A percentile compares a stretch with the other conserved stretches of the same genome.
Conservation (phyloP, 2,329 filamentous ascomycete genomes). For the Diplodia sapinea region DNA sequence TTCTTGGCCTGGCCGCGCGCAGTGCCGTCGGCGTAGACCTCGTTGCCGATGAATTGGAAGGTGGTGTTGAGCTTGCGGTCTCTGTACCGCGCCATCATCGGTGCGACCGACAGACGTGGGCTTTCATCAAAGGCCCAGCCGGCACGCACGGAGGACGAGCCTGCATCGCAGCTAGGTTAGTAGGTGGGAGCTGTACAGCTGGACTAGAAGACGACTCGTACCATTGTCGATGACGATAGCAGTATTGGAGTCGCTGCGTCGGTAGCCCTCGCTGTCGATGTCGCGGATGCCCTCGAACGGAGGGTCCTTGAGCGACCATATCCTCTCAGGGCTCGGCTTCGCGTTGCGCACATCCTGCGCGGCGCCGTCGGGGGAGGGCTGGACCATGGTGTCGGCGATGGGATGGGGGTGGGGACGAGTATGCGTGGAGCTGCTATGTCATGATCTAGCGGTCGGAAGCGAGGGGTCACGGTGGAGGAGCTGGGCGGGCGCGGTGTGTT, state of each 20-base stretch:
- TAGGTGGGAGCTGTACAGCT: not conserved
- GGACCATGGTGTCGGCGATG: slow-evolving; percentile 41
- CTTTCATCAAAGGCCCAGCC: slow-evolving; percentile 91
- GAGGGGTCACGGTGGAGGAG: slow-evolving; percentile 3
- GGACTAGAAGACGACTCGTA: slow-evolving; percentile 47
- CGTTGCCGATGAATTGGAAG: slow-evolving; percentile 88
- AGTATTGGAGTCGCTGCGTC: slow-evolving; percentile 65
- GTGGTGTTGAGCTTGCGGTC: slow-evolving; percentile 92
- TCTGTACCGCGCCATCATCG: slow-evolving; percentile 92
- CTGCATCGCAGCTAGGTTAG: slow-evolving; percentile 54
- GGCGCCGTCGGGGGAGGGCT: slow-evolving; percentile 46
- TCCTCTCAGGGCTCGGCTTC: slow-evolving; percentile 59
- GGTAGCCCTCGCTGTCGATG: slow-evolving; percentile 71
- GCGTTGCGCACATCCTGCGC: slow-evolving; percentile 55
- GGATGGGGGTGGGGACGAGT: slow-evolving; percentile 7
- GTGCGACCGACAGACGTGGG: slow-evolving; percentile 81
- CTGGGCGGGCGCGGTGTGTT: slow-evolving; percentile 3
- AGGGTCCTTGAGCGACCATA: slow-evolving; percentile 62
- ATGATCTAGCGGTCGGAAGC: slow-evolving; percentile 7
- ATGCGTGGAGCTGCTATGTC: slow-evolving; percentile 4
- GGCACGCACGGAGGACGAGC: slow-evolving; percentile 85
- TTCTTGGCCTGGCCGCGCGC: slow-evolving; percentile 88
- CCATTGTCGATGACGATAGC: slow-evolving; percentile 99
- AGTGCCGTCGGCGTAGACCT: slow-evolving; percentile 94
- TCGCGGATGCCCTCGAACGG: slow-evolving; percentile 66